Conservation (phyloP, 345 rosid species). For the Murraya paniculata region DNA sequence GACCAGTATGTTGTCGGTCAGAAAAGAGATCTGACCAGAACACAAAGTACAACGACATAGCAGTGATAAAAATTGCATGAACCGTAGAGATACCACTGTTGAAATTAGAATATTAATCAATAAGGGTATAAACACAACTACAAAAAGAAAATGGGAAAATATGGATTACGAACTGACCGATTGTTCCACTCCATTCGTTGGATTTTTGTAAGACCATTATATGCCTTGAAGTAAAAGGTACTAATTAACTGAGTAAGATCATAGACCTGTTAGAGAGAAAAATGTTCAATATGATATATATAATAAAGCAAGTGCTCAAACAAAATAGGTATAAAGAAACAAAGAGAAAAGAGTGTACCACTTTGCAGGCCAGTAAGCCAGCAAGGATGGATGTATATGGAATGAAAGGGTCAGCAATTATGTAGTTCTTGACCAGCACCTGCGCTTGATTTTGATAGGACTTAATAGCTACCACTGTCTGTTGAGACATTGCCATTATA, state of each 20-base stretch:
- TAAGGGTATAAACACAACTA: slow-evolving; percentile 5
- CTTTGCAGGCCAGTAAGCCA: slow-evolving; percentile 75
- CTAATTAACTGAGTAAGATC: slow-evolving; percentile 65
- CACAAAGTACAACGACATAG: slow-evolving; percentile 62
- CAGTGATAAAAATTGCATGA: slow-evolving; percentile 67
- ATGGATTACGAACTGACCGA: slow-evolving; percentile 40
- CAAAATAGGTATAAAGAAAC: neutral
- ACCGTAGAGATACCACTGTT: slow-evolving; percentile 77
- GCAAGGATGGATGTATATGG: slow-evolving; percentile 73
- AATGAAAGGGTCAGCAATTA: slow-evolving; percentile 59
- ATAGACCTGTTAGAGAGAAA: slow-evolving; percentile 43
- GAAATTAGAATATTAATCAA: slow-evolving; percentile 15
- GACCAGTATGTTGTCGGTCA: slow-evolving; percentile 36
- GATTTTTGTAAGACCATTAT: slow-evolving; percentile 49
- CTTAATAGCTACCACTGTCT: slow-evolving; percentile 49
- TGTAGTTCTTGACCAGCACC: slow-evolving; percentile 52
- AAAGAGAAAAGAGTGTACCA: slow-evolving; percentile 44
- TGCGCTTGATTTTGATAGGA: slow-evolving; percentile 70
- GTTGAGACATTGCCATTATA: slow-evolving; percentile 28
- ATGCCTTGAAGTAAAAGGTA: slow-evolving; percentile 55
- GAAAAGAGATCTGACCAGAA: slow-evolving; percentile 77
- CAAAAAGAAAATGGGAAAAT: neutral
- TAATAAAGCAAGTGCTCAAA: neutral
- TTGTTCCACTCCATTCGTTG: slow-evolving; percentile 86
- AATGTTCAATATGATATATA: neutral